These are phyloP conservation scores for Trichoderma sp. DNA, from an alignment of 2,329 filamentous ascomycete genomes.

Conservation along the genomic window DNA sequence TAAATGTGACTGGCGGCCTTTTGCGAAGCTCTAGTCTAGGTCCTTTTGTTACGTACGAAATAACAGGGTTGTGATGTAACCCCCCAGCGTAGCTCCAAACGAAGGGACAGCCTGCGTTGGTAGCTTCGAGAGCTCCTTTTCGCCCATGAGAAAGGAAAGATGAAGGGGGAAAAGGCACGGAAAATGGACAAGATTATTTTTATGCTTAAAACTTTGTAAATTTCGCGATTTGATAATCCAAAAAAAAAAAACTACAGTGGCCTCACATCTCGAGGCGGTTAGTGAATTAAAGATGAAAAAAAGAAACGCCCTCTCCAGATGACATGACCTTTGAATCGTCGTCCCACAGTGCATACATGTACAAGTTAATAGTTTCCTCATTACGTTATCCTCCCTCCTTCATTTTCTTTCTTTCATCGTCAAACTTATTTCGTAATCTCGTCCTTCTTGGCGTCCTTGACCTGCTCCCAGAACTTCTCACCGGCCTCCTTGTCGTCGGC, in stretches of 20 bases:
- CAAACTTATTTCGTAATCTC: conserved; percentile 39
- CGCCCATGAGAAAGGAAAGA: background rate
- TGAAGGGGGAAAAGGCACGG: no score
- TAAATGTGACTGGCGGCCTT: background rate
- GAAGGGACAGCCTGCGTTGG: background rate
- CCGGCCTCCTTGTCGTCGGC: conserved; percentile 58
- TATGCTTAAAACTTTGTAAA: background rate
- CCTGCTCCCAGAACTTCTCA: conserved; percentile 59
- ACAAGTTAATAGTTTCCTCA: background rate
- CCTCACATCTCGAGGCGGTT: background rate
- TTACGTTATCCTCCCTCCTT: background rate
- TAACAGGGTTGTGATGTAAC: background rate
- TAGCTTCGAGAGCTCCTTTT: background rate
- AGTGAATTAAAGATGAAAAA: background rate
- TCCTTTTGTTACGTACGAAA: background rate
- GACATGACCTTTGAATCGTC: background rate
- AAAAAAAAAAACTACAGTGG: background rate
- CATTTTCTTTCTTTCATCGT: background rate
- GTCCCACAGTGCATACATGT: conserved; percentile 12
- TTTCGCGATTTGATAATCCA: background rate
- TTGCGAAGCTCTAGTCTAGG: background rate
- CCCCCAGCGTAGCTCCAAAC: background rate
- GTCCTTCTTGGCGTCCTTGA: conserved; percentile 62
- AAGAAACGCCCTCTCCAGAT: conserved; percentile 6
- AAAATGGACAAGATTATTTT: background rate